Evolutionary conservation across 1,139 yeast species (phyloP), one percentile per base, ranked within the genome.

Genomic region (Taphrina communis): DNA sequence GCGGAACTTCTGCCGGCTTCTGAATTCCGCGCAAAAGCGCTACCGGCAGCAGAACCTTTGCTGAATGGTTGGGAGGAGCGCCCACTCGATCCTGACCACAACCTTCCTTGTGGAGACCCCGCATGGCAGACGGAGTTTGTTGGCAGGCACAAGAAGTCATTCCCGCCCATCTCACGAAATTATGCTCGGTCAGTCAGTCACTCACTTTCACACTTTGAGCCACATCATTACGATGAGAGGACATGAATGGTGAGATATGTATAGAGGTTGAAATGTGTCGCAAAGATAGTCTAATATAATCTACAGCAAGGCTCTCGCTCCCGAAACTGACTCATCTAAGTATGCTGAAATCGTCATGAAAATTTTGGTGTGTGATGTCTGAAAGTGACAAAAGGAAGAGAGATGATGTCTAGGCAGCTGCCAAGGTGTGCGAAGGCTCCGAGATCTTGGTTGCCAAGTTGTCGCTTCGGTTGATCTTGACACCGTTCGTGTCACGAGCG

Each of bases 401-500:
- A 21, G 46, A 55, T 17, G 46, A 55, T 17, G 8, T 50, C 21
- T 41, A 58, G 39, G 62, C 62, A n/a, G 62, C 62, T 4, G 62
- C 62, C 52, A 58, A 7, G 41, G 62, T 44, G 62, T 58, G 62
- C 39, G 44, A 14, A n/a, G 67, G 67, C 48, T 39, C 67, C 35
- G 67, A 63, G 38, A 63, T 50, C 52, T 80, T 77, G 0, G 87
- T 83, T 19, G 85, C 87, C 76, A 87, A 89, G 72, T 82, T 83
- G 50, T 88, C 88, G 59, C 87, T 85, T 66, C 90, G 80, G 17
- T 84, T 84, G 72, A 86, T 86, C 71, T 81, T 81, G 8, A 88
- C 88, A 63, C 82, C 82, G 44, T 81, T 75, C 19, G 80, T 75
- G 72, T 84, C 86, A 70, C 80, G 82, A 11, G 85, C 85, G 55